A percentile compares a stretch with the other conserved stretches of the same genome.
phyloP scores from a whole-genome alignment of 805 yeast species.

The Teunomyces cretensis region DNA sequence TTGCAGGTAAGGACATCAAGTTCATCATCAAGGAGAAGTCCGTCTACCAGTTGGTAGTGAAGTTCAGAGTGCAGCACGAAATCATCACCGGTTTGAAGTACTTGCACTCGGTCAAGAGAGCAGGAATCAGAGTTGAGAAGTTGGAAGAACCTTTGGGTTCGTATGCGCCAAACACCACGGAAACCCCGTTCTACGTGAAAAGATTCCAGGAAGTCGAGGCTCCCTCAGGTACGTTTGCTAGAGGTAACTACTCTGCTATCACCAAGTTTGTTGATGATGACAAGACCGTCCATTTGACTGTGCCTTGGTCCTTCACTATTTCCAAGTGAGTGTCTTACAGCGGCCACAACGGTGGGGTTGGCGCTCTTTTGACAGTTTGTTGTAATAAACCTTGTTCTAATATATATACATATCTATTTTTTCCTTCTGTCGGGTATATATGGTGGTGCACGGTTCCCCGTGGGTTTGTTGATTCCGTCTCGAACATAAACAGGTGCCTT shows the following conservation, averaged over 20 bases:
- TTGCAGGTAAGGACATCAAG: constrained; percentile 58
- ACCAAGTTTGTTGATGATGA: constrained; percentile 89
- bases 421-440: constrained; percentile 29
- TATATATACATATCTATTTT: not conserved
- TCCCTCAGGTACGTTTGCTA: constrained; percentile 83
- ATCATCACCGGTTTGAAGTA: constrained; percentile 89
- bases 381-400: not conserved
- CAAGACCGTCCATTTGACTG: constrained; percentile 63
- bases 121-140: constrained; percentile 85
- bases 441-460: constrained; percentile 28
- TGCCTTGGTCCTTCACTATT: constrained; percentile 86
- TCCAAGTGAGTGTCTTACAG: constrained; percentile 56
- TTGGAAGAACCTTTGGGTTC: constrained; percentile 87
- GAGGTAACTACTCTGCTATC: constrained; percentile 80
- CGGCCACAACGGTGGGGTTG: no score
- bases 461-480: not conserved
- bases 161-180: constrained; percentile 83
- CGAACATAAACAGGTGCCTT: not conserved
- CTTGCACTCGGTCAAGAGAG: constrained; percentile 78
- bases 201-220: constrained; percentile 68
- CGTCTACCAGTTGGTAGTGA: constrained; percentile 66
- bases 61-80: constrained; percentile 84
- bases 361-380: not conserved
- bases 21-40: constrained; percentile 79
- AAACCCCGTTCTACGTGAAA: constrained; percentile 72